Evolutionary conservation across 306 rosid genomes (phyloP).

Genomic region (Lupinus albus): DNA sequence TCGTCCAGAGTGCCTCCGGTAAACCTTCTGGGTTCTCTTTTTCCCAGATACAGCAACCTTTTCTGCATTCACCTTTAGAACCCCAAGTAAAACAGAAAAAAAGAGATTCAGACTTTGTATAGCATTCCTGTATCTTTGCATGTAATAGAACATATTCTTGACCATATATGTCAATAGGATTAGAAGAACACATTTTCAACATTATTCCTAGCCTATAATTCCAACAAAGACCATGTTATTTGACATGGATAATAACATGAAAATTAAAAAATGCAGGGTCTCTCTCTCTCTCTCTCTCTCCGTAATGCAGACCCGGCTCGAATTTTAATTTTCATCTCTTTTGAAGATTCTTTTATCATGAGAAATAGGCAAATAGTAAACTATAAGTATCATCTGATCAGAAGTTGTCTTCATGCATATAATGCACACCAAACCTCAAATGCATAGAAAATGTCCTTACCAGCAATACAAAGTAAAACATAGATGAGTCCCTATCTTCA

Average conservation of each 20-base stretch:
- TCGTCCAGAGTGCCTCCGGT: constrained; percentile 96
- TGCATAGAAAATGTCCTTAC: constrained; percentile 4
- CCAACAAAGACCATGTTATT: background rate
- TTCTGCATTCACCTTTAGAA: constrained; percentile 83
- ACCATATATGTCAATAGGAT: constrained; percentile 20
- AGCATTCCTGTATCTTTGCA: background rate
- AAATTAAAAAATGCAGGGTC: background rate
- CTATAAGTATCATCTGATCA: constrained; percentile 4
- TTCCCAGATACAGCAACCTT: constrained; percentile 91
- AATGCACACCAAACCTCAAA: constrained; percentile 25
- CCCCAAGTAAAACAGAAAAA: constrained; percentile 40
- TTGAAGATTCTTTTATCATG: constrained; percentile 20
- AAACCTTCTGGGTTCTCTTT: constrained; percentile 91
- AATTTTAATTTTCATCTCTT: background rate
- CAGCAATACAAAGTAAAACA: constrained; percentile 11
- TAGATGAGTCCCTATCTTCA: constrained; percentile 26
- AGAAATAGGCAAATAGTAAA: background rate
- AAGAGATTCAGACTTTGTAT: constrained; percentile 25
- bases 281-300: background rate
- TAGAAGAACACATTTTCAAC: background rate
- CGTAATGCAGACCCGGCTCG: constrained; percentile 7
- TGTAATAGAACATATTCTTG: background rate
- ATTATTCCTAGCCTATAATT: constrained; percentile 25
- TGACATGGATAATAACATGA: constrained; percentile 31
- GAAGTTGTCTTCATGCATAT: background rate